Percentiles rank a stretch among this genome's conserved stretches.
Conservation (phyloP, 2,329 filamentous ascomycete species). For the Apiospora koreana region DNA sequence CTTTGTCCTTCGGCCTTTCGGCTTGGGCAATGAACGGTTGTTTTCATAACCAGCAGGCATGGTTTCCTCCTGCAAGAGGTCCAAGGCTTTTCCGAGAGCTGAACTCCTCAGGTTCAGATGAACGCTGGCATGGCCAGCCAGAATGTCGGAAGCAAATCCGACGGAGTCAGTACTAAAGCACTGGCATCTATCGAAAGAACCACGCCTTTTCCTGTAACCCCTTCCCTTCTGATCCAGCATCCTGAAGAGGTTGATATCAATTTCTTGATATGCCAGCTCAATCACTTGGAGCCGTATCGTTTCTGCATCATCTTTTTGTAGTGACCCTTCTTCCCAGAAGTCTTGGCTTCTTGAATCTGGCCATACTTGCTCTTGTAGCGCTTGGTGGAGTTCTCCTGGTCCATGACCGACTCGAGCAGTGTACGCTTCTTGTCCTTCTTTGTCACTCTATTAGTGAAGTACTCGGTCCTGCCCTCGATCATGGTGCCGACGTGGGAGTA, state of each 20-base stretch:
- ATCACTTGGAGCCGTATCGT: slow-evolving; percentile 29
- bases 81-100: background rate
- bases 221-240: background rate
- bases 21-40: background rate
- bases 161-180: slow-evolving; percentile 4
- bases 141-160: background rate
- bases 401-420: slow-evolving; percentile 81
- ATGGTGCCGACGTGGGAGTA: slow-evolving; percentile 90
- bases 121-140: background rate
- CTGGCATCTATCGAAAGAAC: background rate
- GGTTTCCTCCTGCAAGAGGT: background rate
- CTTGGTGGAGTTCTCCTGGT: slow-evolving; percentile 61
- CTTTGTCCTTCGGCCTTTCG: background rate
- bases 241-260: background rate
- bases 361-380: slow-evolving; percentile 88
- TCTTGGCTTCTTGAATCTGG: slow-evolving; percentile 79
- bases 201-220: slow-evolving; percentile 5
- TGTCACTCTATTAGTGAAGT: slow-evolving; percentile 75
- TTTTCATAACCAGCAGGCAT: background rate
- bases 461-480: slow-evolving; percentile 86
- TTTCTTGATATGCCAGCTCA: background rate
- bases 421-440: slow-evolving; percentile 88
- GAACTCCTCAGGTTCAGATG: background rate
- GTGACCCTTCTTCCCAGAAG: slow-evolving; percentile 83
- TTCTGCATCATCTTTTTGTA: slow-evolving; percentile 74